phyloP scores from a whole-genome alignment of 805 yeast genomes.

The Hanseniaspora jakobsenii region DNA sequence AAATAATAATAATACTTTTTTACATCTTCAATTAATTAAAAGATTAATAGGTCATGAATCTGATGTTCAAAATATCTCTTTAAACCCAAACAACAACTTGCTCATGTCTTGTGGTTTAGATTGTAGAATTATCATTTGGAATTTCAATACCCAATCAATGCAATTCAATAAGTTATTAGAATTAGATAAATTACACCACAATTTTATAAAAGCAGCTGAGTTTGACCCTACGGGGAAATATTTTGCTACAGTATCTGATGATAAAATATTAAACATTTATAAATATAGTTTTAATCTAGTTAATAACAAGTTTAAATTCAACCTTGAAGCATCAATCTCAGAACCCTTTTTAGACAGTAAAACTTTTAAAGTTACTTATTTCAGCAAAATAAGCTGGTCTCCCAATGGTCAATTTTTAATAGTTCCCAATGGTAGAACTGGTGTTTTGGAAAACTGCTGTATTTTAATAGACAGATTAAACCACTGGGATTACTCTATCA shows the following conservation, averaged over 20 bases:
- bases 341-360: slow-evolving; percentile 61
- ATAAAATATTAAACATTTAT: slow-evolving; percentile 77
- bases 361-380: slow-evolving; percentile 87
- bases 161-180: slow-evolving; percentile 65
- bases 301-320: slow-evolving; percentile 61
- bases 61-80: slow-evolving; percentile 93
- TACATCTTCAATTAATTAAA: slow-evolving; percentile 60
- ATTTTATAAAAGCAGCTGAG: slow-evolving; percentile 90
- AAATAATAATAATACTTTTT: neutral
- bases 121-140: slow-evolving; percentile 86
- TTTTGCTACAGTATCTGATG: slow-evolving; percentile 95
- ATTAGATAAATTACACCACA: slow-evolving; percentile 80
- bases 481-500: slow-evolving; percentile 63
- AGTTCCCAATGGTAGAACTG: slow-evolving; percentile 75
- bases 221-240: slow-evolving; percentile 97
- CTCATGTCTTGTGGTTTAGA: slow-evolving; percentile 91
- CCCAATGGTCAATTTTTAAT: slow-evolving; percentile 84
- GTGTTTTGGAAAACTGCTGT: slow-evolving; percentile 50
- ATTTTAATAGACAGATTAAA: slow-evolving; percentile 67
- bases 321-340: slow-evolving; percentile 68
- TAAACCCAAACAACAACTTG: slow-evolving; percentile 91
- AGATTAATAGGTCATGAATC: slow-evolving; percentile 93
- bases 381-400: slow-evolving; percentile 75
- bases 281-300: slow-evolving; percentile 55
- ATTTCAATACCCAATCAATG: slow-evolving; percentile 49